Percentiles rank a stretch among this genome's conserved stretches.
Evolutionary conservation across 805 yeast species (phyloP).

Genomic region (Komagataella populi): DNA sequence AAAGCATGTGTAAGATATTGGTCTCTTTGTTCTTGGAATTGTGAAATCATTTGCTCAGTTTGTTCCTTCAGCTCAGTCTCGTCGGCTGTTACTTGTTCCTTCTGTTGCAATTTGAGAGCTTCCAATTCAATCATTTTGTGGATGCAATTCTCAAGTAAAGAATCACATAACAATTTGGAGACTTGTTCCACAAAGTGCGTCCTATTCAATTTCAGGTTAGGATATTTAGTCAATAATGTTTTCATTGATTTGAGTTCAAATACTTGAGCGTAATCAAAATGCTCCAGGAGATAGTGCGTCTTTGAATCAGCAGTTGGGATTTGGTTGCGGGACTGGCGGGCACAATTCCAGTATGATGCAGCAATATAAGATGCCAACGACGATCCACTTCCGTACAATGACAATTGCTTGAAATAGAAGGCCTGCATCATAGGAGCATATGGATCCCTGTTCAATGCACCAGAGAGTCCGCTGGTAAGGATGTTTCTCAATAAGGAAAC

Average conservation of each 20-base stretch:
- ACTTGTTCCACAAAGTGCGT: not conserved
- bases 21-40: not conserved
- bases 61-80: slow-evolving; percentile 1
- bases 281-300: not conserved
- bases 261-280: not conserved
- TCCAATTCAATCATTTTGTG: slow-evolving; percentile 8
- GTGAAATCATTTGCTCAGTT: not conserved
- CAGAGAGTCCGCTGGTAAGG: not conserved
- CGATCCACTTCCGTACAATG: not conserved
- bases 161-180: slow-evolving; percentile 6
- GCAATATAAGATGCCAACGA: not conserved
- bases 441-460: not conserved
- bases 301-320: not conserved
- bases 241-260: not conserved
- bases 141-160: slow-evolving; percentile 5
- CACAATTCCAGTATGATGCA: not conserved
- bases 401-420: slow-evolving; percentile 8
- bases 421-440: slow-evolving; percentile 9
- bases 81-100: not conserved
- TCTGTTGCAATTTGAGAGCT: slow-evolving; percentile 5
- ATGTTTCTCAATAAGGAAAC: not conserved
- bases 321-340: not conserved
- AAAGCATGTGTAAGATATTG: not conserved
- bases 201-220: not conserved
- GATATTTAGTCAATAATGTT: not conserved